Conservation (phyloP, 2,329 filamentous ascomycete genomes). For the Apiospora rasikravindrae region DNA sequence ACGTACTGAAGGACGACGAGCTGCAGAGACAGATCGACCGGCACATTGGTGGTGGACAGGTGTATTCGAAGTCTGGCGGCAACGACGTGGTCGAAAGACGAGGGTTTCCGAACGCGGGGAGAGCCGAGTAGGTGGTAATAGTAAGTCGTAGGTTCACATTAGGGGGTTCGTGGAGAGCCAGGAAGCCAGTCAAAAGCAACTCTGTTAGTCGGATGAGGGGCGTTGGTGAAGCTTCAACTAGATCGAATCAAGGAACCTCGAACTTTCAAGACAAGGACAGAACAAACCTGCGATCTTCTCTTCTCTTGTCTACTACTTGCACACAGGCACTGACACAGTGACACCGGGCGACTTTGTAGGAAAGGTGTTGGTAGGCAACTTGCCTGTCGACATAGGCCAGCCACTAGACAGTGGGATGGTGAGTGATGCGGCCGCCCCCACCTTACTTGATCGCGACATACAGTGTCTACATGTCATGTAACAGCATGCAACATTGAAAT, state of each 20-base stretch:
- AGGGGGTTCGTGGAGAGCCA: background rate
- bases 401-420: too few species aligned
- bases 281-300: background rate
- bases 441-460: background rate
- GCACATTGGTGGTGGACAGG: background rate
- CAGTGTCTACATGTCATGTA: background rate
- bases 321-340: too few species aligned
- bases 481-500: background rate
- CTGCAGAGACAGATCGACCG: background rate
- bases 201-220: background rate
- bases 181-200: background rate
- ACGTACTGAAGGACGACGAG: background rate
- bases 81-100: background rate
- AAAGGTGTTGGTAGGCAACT: too few species aligned
- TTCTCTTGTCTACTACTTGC: background rate
- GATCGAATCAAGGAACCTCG: background rate
- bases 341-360: too few species aligned
- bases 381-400: too few species aligned
- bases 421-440: too few species aligned
- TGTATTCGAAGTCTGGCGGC: background rate
- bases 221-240: background rate
- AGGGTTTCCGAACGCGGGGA: background rate
- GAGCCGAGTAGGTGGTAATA: background rate
- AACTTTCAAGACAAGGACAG: background rate
- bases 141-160: background rate